phyloP scores from a whole-genome alignment of 176 grass and related monocot species.

The Triticum monococcum region DNA sequence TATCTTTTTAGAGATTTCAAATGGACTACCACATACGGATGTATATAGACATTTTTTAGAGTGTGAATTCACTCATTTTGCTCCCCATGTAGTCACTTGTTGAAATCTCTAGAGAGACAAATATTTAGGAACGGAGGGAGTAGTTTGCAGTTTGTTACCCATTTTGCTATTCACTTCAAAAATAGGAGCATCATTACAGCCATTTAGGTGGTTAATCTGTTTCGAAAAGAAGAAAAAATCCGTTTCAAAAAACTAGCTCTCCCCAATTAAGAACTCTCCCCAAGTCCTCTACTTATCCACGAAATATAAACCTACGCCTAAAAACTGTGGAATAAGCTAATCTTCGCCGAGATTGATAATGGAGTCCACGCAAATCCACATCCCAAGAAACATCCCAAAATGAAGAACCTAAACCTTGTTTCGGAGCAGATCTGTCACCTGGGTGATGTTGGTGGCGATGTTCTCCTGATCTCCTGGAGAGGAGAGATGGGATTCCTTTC shows the following conservation, averaged over 20 bases:
- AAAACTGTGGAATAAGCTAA: neutral
- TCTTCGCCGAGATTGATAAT: neutral
- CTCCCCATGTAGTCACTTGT: no score
- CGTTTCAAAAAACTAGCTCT: no score
- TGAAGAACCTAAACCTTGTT: no score
- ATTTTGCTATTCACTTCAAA: neutral
- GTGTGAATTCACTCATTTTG: no score
- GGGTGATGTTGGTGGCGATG: constrained; percentile 31
- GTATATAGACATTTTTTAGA: no score
- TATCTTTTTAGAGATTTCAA: no score
- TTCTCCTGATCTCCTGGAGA: constrained; percentile 25
- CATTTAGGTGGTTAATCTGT: neutral
- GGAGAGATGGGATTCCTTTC: constrained; percentile 11
- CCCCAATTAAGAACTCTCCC: neutral
- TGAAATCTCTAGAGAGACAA: no score
- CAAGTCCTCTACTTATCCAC: neutral
- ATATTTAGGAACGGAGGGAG: no score
- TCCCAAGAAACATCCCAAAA: no score
- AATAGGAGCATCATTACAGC: neutral
- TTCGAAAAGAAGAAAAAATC: no score
- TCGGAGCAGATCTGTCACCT: neutral
- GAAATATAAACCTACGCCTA: neutral
- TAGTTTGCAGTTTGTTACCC: neutral
- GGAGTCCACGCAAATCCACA: no score
- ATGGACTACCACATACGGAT: no score